Evolutionary conservation across 2,329 filamentous ascomycete species (phyloP).

Genomic region (Calonectria ilicicola): DNA sequence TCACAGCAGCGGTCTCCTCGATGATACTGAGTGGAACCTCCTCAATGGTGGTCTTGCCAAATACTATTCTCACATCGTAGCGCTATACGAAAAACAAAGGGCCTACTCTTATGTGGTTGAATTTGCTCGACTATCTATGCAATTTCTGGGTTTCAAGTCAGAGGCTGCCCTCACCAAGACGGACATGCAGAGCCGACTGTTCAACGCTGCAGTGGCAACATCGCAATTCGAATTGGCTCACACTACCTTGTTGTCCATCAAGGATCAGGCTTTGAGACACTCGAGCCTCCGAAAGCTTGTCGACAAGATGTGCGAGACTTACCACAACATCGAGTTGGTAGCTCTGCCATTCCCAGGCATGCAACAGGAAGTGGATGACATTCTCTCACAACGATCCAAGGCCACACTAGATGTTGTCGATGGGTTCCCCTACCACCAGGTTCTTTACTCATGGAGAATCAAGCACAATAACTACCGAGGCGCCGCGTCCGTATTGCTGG

Average conservation of each 20-base stretch:
- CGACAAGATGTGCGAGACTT: constrained; percentile 76
- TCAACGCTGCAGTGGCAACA: constrained; percentile 83
- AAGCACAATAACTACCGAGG: constrained; percentile 89
- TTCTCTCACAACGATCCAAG: constrained; percentile 78
- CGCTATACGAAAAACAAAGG: constrained; percentile 82
- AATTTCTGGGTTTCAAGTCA: constrained; percentile 60
- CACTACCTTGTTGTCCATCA: constrained; percentile 79
- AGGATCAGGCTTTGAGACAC: constrained; percentile 77
- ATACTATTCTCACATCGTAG: constrained; percentile 89
- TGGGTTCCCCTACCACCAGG: constrained; percentile 86
- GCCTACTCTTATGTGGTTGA: constrained; percentile 86
- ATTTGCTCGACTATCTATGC: constrained; percentile 81
- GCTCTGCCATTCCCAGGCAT: constrained; percentile 83
- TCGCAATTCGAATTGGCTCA: constrained; percentile 88
- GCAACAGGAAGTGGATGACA: constrained; percentile 81
- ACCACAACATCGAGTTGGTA: constrained; percentile 75
- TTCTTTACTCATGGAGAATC: constrained; percentile 92
- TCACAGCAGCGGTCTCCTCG: constrained; percentile 76
- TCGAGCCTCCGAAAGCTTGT: constrained; percentile 79
- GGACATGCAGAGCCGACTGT: constrained; percentile 85
- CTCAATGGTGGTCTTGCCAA: constrained; percentile 79
- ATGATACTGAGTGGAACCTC: constrained; percentile 78
- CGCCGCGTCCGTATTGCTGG: constrained; percentile 71
- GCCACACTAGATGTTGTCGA: constrained; percentile 73
- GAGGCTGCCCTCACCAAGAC: constrained; percentile 62